Conservation (phyloP, 2,329 filamentous ascomycete genomes). For the Escovopsis sp. region DNA sequence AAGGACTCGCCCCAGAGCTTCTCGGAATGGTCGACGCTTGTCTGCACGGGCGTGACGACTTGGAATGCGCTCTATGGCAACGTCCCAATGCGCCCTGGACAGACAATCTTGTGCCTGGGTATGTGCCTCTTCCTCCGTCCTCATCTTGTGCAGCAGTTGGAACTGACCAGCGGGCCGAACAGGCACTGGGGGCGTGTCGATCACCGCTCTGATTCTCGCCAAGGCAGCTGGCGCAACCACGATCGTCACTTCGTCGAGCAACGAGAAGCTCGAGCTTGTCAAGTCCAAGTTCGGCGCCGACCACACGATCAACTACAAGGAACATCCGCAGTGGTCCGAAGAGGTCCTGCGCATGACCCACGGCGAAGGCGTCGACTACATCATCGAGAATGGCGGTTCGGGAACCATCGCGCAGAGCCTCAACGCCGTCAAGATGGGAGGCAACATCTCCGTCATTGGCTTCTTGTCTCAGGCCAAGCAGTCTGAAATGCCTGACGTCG, state of each 20-base stretch:
- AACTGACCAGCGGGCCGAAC: neutral
- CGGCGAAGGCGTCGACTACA: conserved; percentile 31
- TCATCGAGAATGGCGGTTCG: conserved; percentile 18
- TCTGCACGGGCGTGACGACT: conserved; percentile 1
- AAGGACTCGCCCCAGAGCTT: neutral
- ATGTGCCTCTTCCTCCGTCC: neutral
- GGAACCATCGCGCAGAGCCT: conserved; percentile 1
- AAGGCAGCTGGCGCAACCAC: conserved; percentile 35
- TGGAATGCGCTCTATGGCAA: neutral
- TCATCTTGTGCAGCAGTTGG: neutral
- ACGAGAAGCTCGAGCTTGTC: conserved; percentile 30
- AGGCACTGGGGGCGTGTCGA: conserved; percentile 27
- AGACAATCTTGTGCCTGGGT: no score
- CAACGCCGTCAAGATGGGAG: neutral
- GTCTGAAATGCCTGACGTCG: no score
- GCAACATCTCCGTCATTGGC: neutral
- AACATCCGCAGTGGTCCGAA: conserved; percentile 29
- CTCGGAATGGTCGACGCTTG: neutral
- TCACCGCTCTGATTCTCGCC: conserved; percentile 27
- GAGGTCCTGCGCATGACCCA: conserved; percentile 27
- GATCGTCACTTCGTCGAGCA: conserved; percentile 36
- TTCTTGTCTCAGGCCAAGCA: no score
- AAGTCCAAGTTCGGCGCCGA: conserved; percentile 8
- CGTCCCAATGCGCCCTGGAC: no score
- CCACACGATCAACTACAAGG: conserved; percentile 34